Percentiles rank a stretch among this genome's conserved stretches.
phyloP scores from a whole-genome alignment of 441 rosid species.

The Biscutella auriculata region DNA sequence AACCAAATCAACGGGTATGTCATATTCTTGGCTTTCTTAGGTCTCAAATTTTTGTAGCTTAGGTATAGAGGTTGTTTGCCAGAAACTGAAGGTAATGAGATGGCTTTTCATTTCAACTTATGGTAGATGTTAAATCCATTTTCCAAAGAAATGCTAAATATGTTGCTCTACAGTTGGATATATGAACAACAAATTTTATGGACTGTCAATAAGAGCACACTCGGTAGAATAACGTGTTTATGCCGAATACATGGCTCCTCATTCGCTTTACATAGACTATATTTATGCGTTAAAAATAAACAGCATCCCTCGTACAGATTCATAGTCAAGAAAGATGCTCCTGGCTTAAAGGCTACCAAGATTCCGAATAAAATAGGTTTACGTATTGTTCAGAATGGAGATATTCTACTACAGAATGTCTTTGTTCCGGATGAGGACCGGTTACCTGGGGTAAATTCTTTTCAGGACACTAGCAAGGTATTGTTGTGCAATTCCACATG shows the following conservation, averaged over 20 bases:
- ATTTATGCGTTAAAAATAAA: background rate
- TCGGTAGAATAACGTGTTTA: background rate
- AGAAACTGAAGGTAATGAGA: background rate
- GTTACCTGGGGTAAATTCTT: conserved; percentile 80
- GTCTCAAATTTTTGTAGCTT: conserved; percentile 1
- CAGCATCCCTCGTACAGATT: conserved; percentile 36
- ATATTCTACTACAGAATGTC: conserved; percentile 59
- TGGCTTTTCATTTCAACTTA: conserved; percentile 4
- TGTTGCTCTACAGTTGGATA: background rate
- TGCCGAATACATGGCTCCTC: background rate
- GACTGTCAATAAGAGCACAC: background rate
- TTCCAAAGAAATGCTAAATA: background rate
- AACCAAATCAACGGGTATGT: conserved; percentile 85
- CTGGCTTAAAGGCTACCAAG: conserved; percentile 73
- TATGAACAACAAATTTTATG: background rate
- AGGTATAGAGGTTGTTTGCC: background rate
- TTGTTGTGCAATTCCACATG: background rate
- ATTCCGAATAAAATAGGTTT: conserved; percentile 87
- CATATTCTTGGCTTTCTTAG: background rate
- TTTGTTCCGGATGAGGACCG: conserved; percentile 87
- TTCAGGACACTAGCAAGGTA: conserved; percentile 90
- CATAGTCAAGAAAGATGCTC: conserved; percentile 73
- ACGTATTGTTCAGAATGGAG: conserved; percentile 93
- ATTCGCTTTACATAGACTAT: background rate
- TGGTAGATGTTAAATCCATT: background rate